Evolutionary conservation across 345 rosid genomes (phyloP), one percentile per base, ranked within the genome.

Genomic region (Citrus cavaleriei): DNA sequence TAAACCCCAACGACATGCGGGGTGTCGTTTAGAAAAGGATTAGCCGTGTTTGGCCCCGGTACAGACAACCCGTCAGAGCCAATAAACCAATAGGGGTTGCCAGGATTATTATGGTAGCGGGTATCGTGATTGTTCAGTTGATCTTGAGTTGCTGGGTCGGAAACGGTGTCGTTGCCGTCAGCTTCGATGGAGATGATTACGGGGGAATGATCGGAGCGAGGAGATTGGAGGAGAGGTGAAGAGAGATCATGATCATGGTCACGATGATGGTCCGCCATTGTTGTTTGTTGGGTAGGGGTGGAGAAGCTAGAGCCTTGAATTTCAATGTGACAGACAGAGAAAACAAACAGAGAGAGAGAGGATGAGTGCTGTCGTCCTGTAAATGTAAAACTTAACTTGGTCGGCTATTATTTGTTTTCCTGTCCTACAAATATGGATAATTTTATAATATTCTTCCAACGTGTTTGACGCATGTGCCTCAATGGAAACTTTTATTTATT

Each of bases 11-110:
- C 81, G 22, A 93, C 73, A 35, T 68, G 67, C 13, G 90, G 91
- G 1, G 98, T 92, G 7, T 68, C 77, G 83, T 96, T 96, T 21
- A 81, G 80, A 78, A 94, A 96, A 68, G 99, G 99, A 82, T 96
- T 96, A 30, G 87, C 81, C 14, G 97, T 88, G 74, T 81, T 70
- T 7, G 87, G 79, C 1, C 78, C 83, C 1, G 91, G 93, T 42
- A 88, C 83, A 51, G 92, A 85, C 32, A 91, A 77, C n/a, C 84
- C 85, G 6, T 73, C 42, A 3, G 88, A 88, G 34, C 93, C 92
- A 38, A 96, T 75, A 70, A 94, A 91, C 82, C 79, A 78, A 79
- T 83, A 92, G 1, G 95, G 97, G n/a, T 90, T 90, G 62, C 74
- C 77, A 24, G 63, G 70, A 67, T 18, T 27, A 19, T 63, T 61